Evolutionary conservation across 2,329 filamentous ascomycete species (phyloP).

Genomic region (Elsinoe batatas): DNA sequence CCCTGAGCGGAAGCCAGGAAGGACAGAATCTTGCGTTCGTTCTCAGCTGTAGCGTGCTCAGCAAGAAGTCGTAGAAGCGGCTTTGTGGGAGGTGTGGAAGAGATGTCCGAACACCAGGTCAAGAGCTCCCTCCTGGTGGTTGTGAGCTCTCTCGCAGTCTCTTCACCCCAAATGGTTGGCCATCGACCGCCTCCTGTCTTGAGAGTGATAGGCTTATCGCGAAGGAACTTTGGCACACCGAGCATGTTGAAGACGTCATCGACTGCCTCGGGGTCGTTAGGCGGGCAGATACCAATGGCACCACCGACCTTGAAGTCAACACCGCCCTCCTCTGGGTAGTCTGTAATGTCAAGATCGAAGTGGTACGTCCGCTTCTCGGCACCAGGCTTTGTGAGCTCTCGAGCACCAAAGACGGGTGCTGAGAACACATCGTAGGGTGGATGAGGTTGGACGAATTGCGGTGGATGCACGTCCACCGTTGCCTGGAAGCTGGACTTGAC

Average conservation of each 20-base stretch:
- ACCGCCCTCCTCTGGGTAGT: slow-evolving; percentile 75
- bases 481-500: slow-evolving; percentile 32
- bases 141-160: slow-evolving; percentile 70
- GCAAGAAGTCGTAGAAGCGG: slow-evolving; percentile 73
- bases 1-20: slow-evolving; percentile 85
- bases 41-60: slow-evolving; percentile 67
- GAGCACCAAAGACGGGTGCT: slow-evolving; percentile 72
- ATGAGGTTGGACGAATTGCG: slow-evolving; percentile 85
- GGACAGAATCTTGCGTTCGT: slow-evolving; percentile 79
- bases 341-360: slow-evolving; percentile 91
- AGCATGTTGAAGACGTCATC: slow-evolving; percentile 77
- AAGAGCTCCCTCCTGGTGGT: slow-evolving; percentile 87
- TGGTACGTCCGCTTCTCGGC: slow-evolving; percentile 97
- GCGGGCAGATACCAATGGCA: slow-evolving; percentile 85
- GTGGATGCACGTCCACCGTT: slow-evolving; percentile 54
- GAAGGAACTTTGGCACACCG: slow-evolving; percentile 67
- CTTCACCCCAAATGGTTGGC: slow-evolving; percentile 97
- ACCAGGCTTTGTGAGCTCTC: slow-evolving; percentile 76
- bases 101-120: slow-evolving; percentile 90
- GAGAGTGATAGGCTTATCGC: slow-evolving; percentile 72
- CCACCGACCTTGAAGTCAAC: slow-evolving; percentile 95
- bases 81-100: slow-evolving; percentile 88
- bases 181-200: slow-evolving; percentile 75
- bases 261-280: slow-evolving; percentile 67
- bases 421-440: slow-evolving; percentile 86